Base-by-base conservation (phyloP, 2,329 filamentous ascomycete genomes). In the Xylaria sp. region DNA sequence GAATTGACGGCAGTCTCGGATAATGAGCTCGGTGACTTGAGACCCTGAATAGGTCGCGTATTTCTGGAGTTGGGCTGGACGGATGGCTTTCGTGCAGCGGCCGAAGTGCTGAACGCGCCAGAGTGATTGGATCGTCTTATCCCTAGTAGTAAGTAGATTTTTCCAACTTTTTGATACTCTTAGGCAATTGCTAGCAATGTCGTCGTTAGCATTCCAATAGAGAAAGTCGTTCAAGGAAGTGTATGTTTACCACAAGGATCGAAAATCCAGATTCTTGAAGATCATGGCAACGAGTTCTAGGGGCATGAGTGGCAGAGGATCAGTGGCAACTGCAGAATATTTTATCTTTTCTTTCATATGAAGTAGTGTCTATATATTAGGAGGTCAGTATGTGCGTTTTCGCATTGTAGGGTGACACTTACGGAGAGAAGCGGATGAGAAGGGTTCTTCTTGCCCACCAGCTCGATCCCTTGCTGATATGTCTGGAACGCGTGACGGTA, bases 131-230 rank as follows among this genome's bases (percentile, higher is more conserved):
- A 71, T 64, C 8, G 53, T 62, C 7, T 65, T 48, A 30, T 67
- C 66, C 19, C 24, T 45, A 4, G 54, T 53, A 5, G 71, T 75
- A 17, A 77, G 63, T 19, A 68, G 39, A 1, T 27, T 21, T 47
- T 70, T 75, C 76, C 77, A 78, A 32, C 61, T 59, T 27, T 73
- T 76, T 17, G 74, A 76, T 2, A 78, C 75, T 24, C 72, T 47
- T 27, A 76, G 53, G 32, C 72, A 74, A n/a, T 71, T 71, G 47
- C 75, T 77, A 30, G 58, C 36, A 50, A 50, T 11, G 65, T 42
- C 64, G 4, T 36, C 0, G 36, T 70, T 6, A 65, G 61, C 55
- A 47, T 14, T 27, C 6, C 17, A 48, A 47, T 27, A 51, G 34
- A 45, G n/a, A 8, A 0, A 3, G 8, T 19, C 4, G 9, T 7